Conservation (phyloP, 2,329 filamentous ascomycete genomes). For the Curvularia eragrostidis region DNA sequence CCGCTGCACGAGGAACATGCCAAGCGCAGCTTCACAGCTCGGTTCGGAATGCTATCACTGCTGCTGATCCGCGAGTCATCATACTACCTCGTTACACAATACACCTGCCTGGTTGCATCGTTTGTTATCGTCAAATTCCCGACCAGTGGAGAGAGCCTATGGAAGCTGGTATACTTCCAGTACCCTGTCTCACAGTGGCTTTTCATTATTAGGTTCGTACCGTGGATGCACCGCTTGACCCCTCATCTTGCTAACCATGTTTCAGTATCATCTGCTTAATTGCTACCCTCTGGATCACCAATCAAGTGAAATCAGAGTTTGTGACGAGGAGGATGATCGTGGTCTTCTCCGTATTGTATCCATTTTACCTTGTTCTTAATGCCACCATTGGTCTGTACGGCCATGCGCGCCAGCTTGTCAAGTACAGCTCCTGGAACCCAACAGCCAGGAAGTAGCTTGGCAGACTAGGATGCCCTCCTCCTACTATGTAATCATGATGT, state of each 20-base stretch:
- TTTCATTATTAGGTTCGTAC: conserved; percentile 52
- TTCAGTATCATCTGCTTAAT: conserved; percentile 52
- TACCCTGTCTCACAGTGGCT: conserved; percentile 59
- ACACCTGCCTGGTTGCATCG: conserved; percentile 55
- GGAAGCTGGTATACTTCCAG: conserved; percentile 56
- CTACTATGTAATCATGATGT: conserved; percentile 3
- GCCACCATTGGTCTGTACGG: conserved; percentile 57
- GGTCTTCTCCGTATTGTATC: conserved; percentile 53
- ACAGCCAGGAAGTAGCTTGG: conserved; percentile 47
- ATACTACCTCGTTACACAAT: conserved; percentile 59
- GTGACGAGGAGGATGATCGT: conserved; percentile 51
- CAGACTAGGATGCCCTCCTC: neutral
- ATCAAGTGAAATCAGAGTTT: conserved; percentile 56
- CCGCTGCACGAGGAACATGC: conserved; percentile 32
- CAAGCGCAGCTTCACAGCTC: conserved; percentile 46
- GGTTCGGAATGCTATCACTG: conserved; percentile 56
- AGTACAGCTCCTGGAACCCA: conserved; percentile 58
- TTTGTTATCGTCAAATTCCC: conserved; percentile 57
- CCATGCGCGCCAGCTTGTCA: conserved; percentile 56
- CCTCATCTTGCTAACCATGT: conserved; percentile 23
- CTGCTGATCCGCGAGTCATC: conserved; percentile 56
- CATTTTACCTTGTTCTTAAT: conserved; percentile 54
- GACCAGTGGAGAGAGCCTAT: conserved; percentile 45
- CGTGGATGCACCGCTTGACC: conserved; percentile 9
- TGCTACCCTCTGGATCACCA: conserved; percentile 56